Base-by-base conservation (phyloP, 2,329 filamentous ascomycete species). In the Aspergillus sp. region DNA sequence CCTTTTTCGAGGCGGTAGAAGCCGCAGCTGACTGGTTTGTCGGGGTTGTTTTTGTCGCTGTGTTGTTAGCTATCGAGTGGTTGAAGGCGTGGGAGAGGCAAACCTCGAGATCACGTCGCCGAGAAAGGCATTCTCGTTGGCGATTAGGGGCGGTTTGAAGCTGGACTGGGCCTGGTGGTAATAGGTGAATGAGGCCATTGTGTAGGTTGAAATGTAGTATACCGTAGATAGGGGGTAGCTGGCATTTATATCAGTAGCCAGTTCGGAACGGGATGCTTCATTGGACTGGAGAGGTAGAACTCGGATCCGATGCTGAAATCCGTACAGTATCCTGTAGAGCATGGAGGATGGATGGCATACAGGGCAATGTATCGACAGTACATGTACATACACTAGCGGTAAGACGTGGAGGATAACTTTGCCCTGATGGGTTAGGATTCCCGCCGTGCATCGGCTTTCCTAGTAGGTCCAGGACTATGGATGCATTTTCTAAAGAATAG, bases 1-100 rank as follows among this genome's bases (percentile, higher is more conserved):
- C 78, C 78, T 44, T 79, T 78, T 47, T 80, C 75, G 8, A 82
- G 65, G 8, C 78, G 69, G 63, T 80, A 82, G 51, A 83, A 72
- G 14, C 79, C 79, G 5, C 66, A 64, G 0, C 72, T 73, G 38
- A 82, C 71, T 37, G 78, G 78, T 47, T 71, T 73, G 8, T 72
- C 68, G 10, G 71, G 55, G 52, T 74, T 68, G 35, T 66, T 62
- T 29, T 71, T 64, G 34, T 75, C 68, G 35, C 69, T 75, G 22
- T 10, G 16, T 7, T 29, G 15, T 11, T 6, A 13, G 7, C 7
- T 15, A 29, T n/a, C 6, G 20, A 24, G 20, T 24, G 11, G 20
- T 24, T 24, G 25, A 12, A 24, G 24, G 30, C 17, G 15, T 16
- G n/a, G 8, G 15, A 13, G 24, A 7, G 13, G 7, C 32, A 10